Base-by-base conservation (phyloP, 1,284 basidiomycete species). In the Hypsizygus ulmarius region DNA sequence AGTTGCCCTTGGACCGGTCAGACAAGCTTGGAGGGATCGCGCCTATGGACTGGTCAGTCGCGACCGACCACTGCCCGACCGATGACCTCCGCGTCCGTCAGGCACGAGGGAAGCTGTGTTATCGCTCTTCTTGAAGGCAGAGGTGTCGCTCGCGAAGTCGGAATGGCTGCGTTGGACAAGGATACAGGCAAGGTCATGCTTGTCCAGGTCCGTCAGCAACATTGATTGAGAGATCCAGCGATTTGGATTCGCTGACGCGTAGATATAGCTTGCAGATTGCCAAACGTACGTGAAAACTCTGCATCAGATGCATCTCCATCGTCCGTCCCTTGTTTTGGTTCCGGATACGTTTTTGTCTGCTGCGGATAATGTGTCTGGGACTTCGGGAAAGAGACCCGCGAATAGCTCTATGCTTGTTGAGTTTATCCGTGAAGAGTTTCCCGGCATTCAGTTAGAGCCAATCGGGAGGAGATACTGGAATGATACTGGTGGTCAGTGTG, bases 251-350 rank as follows among this genome's bases (percentile, higher is more conserved):
- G 55, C 43, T 48, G 34, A 43, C 25, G n/a, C 36, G 21, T 50
- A 40, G 14, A 32, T 21, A 29, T 59, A 93, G 90, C 73, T 93
- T 18, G 80, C 86, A 29, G 90, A 93, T 59, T 87, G 84, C 54
- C 78, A 87, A 49, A 90, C 90, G 14, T 97, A 93, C 57, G 82
- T 91, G 49, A 92, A 90, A 63, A 93, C 90, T 0, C 68, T 95
- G 6, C 90, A 95, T 54, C 90, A 95, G 59, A 79, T 96, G 71
- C 80, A 85, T 52, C 64, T 92, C 7, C 84, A 93, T 58, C 74
- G 71, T 5, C 93, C 93, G 0, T 73, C 69, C 9, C 69, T 84
- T 11, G 73, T 96, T 29, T 72, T 97, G 4, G 79, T 94, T 5
- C 89, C 89, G 0, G 88, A 92, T 59, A 90, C 85, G 0, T 88